Conservation (phyloP, 148 eudicot species). For the Limonium bicolor region DNA sequence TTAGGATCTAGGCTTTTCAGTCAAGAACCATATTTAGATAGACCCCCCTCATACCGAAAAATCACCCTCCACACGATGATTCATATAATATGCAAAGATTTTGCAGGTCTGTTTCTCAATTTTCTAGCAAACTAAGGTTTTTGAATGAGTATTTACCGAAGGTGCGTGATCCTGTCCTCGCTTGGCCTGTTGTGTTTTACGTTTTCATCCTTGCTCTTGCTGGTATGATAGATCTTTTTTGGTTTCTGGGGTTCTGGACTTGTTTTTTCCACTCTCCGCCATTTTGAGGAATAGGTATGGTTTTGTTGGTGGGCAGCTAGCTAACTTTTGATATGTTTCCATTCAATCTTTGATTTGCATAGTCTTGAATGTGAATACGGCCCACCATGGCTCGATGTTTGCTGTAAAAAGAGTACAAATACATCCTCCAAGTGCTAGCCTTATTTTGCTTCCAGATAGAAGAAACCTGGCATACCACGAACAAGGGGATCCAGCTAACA, state of each 20-base stretch:
- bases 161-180: conserved; percentile 76
- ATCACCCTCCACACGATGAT: too few relatives aligned
- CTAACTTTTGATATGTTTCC: too few relatives aligned
- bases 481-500: conserved; percentile 45
- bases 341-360: too few relatives aligned
- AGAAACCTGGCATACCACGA: conserved; percentile 61
- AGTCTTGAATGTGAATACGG: conserved; percentile 44
- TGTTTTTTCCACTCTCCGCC: too few relatives aligned
- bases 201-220: conserved; percentile 54
- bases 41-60: too few relatives aligned
- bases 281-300: too few relatives aligned
- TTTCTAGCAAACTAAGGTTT: conserved; percentile 35
- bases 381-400: conserved; percentile 24
- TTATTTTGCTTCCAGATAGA: conserved; percentile 56
- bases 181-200: conserved; percentile 65
- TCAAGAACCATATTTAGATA: too few relatives aligned
- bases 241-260: too few relatives aligned
- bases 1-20: too few relatives aligned
- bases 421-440: conserved; percentile 62
- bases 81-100: conserved; percentile 50
- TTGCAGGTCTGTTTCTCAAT: conserved; percentile 29
- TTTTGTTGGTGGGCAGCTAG: too few relatives aligned
- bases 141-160: conserved; percentile 89
- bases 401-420: conserved; percentile 32
- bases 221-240: too few relatives aligned